Evolutionary conservation across 805 yeast species (phyloP).

Genomic region (Martiniozyma abietophila): DNA sequence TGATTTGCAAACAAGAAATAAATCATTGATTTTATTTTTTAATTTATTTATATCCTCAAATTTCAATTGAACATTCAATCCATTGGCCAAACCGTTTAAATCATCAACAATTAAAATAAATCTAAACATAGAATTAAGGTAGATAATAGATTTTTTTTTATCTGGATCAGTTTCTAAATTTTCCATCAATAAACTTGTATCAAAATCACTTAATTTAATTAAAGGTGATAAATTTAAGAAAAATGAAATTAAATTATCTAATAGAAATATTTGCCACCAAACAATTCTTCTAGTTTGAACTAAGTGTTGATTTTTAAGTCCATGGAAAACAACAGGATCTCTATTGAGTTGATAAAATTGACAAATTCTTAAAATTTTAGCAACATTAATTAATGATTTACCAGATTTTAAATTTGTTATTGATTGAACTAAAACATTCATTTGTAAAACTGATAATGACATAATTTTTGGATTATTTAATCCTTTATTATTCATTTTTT

Average conservation of each 20-base stretch:
- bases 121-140: conserved; percentile 18
- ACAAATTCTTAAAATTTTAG: conserved; percentile 18
- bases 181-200: conserved; percentile 20
- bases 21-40: conserved; percentile 39
- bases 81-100: conserved; percentile 41
- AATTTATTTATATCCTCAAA: conserved; percentile 34
- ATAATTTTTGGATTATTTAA: conserved; percentile 19
- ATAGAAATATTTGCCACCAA: conserved; percentile 62
- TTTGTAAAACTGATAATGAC: conserved; percentile 17
- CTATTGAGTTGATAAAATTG: conserved; percentile 37
- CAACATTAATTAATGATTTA: conserved; percentile 17
- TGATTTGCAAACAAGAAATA: conserved; percentile 40
- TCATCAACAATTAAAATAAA: conserved; percentile 43
- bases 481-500: conserved; percentile 12
- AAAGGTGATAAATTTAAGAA: conserved; percentile 18
- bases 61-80: conserved; percentile 34
- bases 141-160: conserved; percentile 13
- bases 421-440: conserved; percentile 19
- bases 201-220: conserved; percentile 19
- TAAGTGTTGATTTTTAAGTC: conserved; percentile 37
- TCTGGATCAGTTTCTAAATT: conserved; percentile 5
- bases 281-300: conserved; percentile 45
- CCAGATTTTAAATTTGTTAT: conserved; percentile 20
- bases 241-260: conserved; percentile 37
- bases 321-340: conserved; percentile 48